phyloP scores from a whole-genome alignment of 2,329 filamentous ascomycete species.

The Knufia petricola region DNA sequence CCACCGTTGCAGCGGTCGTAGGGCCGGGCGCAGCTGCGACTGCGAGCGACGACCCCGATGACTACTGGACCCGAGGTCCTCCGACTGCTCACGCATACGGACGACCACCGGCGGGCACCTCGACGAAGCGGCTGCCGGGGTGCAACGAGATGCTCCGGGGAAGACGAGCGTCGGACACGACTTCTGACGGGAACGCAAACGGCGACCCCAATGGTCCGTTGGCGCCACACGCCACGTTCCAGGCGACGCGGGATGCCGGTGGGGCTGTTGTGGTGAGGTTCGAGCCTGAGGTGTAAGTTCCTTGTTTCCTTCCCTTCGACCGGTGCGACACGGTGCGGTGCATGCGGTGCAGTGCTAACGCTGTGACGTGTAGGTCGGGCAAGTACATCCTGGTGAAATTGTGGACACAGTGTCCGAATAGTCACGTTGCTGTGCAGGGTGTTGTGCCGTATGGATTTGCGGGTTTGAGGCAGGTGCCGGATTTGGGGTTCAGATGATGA shows the following conservation, averaged over 20 bases:
- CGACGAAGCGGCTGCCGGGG: constrained; percentile 3
- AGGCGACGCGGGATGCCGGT: constrained; percentile 70
- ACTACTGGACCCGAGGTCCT: too few relatives aligned
- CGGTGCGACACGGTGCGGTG: too few relatives aligned
- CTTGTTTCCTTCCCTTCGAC: background rate
- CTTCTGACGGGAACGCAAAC: too few relatives aligned
- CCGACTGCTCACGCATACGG: too few relatives aligned
- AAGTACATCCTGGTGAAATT: constrained; percentile 82
- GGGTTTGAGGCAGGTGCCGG: constrained; percentile 35
- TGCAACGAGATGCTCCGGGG: constrained; percentile 4
- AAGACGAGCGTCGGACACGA: too few relatives aligned
- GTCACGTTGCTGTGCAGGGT: constrained; percentile 83
- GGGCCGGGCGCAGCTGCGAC: too few relatives aligned
- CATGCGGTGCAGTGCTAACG: constrained; percentile 3
- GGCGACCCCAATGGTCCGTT: background rate
- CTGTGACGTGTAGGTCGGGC: constrained; percentile 41
- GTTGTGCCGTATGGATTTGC: constrained; percentile 76
- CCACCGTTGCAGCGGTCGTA: too few relatives aligned
- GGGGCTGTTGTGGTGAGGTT: constrained; percentile 75
- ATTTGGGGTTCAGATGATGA: constrained; percentile 5
- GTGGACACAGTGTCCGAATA: constrained; percentile 66
- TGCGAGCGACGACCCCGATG: background rate
- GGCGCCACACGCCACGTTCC: constrained; percentile 66
- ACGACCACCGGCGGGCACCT: background rate
- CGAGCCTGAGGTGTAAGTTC: constrained; percentile 58